phyloP scores from a whole-genome alignment of 2,329 filamentous ascomycete species.

The Colletotrichum noveboracense region DNA sequence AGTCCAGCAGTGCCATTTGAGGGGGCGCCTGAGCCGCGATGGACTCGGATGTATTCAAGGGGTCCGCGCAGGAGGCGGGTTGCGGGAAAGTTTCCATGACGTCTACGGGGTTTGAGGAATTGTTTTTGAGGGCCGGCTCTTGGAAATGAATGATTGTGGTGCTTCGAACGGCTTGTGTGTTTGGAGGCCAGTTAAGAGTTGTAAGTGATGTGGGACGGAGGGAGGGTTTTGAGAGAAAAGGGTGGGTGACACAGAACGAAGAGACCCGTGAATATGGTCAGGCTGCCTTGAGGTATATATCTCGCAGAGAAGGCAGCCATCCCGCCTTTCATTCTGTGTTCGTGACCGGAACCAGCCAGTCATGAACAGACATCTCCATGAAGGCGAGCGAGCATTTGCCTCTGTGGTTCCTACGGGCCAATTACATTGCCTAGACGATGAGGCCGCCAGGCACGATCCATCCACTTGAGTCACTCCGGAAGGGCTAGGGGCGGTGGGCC shows the following conservation, averaged over 20 bases:
- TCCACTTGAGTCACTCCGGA: background rate
- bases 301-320: background rate
- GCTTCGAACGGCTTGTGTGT: background rate
- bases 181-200: background rate
- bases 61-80: background rate
- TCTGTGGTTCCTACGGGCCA: background rate
- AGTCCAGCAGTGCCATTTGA: conserved; percentile 60
- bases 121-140: background rate
- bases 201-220: background rate
- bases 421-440: background rate
- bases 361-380: background rate
- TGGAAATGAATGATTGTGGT: background rate
- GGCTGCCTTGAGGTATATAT: background rate
- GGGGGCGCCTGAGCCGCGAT: conserved; percentile 24
- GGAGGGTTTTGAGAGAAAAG: background rate
- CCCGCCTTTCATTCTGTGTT: background rate
- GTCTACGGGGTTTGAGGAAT: background rate
- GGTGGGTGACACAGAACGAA: background rate
- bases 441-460: background rate
- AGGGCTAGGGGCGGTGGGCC: background rate
- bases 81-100: conserved; percentile 2
- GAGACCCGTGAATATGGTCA: background rate
- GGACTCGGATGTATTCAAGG: background rate
- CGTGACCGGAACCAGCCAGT: background rate
- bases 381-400: background rate